phyloP scores from a whole-genome alignment of 2,329 filamentous ascomycete species.

The Pseudopyricularia cyperi region DNA sequence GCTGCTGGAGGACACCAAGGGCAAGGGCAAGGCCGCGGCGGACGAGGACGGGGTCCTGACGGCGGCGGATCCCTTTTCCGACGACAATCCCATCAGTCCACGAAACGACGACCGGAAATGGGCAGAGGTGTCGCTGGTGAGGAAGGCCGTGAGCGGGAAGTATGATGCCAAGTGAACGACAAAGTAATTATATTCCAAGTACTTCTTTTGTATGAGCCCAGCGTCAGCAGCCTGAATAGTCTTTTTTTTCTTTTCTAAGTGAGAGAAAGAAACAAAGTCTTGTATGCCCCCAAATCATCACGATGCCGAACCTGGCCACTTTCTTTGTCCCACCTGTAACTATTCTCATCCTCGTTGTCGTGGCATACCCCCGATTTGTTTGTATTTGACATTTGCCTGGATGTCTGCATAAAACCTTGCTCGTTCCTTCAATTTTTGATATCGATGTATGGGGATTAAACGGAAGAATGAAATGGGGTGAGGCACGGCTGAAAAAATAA shows the following conservation, averaged over 20 bases:
- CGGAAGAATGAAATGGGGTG: no score
- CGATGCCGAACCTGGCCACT: neutral
- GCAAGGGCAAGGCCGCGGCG: slow-evolving; percentile 36
- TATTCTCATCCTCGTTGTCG: neutral
- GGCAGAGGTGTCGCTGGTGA: slow-evolving; percentile 51
- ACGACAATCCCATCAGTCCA: slow-evolving; percentile 26
- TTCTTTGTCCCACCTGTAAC: neutral
- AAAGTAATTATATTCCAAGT: no score
- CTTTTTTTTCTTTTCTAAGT: no score
- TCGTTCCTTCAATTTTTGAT: neutral
- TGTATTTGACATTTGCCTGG: neutral
- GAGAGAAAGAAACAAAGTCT: neutral
- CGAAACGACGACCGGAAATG: slow-evolving; percentile 29
- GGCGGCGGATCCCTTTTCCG: slow-evolving; percentile 59
- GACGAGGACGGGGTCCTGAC: slow-evolving; percentile 24
- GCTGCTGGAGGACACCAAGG: slow-evolving; percentile 30
- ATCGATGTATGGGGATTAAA: neutral
- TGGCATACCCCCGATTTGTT: neutral
- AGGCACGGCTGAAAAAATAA: no score
- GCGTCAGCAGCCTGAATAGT: no score
- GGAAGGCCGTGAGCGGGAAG: slow-evolving; percentile 62
- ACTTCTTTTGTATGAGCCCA: no score
- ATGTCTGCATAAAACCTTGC: neutral
- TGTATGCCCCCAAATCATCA: neutral
- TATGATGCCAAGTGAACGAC: slow-evolving; percentile 44